Evolutionary conservation across 2,329 filamentous ascomycete species (phyloP).

Genomic region (Colletotrichum tamarilloi): DNA sequence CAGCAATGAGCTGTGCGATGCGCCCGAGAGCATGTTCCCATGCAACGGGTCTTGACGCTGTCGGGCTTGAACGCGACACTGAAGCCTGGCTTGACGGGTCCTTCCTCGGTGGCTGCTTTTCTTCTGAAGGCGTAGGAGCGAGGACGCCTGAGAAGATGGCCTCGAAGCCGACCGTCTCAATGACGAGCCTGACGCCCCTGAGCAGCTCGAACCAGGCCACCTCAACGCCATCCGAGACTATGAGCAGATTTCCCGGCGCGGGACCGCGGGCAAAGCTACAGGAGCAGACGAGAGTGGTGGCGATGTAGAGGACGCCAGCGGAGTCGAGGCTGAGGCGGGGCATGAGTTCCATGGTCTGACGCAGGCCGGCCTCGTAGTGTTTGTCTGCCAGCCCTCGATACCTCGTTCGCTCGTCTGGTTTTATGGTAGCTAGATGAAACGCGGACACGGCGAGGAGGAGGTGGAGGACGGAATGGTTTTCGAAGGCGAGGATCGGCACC

Average conservation of each 20-base stretch:
- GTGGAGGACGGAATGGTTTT: slow-evolving; percentile 27
- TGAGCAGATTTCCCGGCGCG: slow-evolving; percentile 33
- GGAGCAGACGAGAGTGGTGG: slow-evolving; percentile 21
- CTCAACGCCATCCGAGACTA: slow-evolving; percentile 33
- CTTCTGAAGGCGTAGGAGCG: neutral
- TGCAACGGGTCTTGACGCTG: slow-evolving; percentile 1
- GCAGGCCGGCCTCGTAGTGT: slow-evolving; percentile 26
- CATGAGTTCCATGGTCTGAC: slow-evolving; percentile 27
- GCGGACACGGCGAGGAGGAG: slow-evolving; percentile 27
- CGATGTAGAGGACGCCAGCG: slow-evolving; percentile 30
- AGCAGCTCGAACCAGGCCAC: slow-evolving; percentile 38
- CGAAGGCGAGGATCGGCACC: slow-evolving; percentile 30
- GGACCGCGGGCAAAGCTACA: slow-evolving; percentile 29
- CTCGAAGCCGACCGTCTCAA: slow-evolving; percentile 29
- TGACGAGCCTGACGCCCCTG: slow-evolving; percentile 34
- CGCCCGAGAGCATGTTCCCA: slow-evolving; percentile 31
- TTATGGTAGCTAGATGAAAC: slow-evolving; percentile 1
- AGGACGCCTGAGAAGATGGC: slow-evolving; percentile 35
- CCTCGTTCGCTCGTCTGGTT: neutral
- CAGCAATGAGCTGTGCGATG: slow-evolving; percentile 17
- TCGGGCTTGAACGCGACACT: no score
- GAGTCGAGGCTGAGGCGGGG: slow-evolving; percentile 22
- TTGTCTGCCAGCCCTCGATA: slow-evolving; percentile 26
- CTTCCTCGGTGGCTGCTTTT: neutral
- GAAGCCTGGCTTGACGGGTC: no score